Conservation (phyloP, 495 filamentous ascomycete species). For the Penicillium herquei region DNA sequence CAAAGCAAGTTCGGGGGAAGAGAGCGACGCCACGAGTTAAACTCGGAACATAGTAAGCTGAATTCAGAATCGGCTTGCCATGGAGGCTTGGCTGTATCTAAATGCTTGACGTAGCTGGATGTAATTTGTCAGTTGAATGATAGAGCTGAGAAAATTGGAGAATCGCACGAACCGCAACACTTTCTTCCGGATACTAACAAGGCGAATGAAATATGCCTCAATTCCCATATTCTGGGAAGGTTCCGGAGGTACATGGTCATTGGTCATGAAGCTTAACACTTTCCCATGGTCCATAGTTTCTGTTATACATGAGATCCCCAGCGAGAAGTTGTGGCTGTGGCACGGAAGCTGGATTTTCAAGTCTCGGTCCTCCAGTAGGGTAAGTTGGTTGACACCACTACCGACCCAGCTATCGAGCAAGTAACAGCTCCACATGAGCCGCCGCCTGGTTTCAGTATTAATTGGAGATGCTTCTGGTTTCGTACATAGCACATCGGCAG, state of each 20-base stretch:
- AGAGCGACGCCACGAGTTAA: constrained; percentile 23
- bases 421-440: constrained; percentile 41
- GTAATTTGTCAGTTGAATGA: constrained; percentile 14
- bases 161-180: constrained; percentile 15
- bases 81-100: constrained; percentile 25
- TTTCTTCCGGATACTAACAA: constrained; percentile 27
- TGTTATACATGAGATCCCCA: constrained; percentile 26
- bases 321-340: constrained; percentile 27
- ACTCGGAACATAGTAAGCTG: constrained; percentile 19
- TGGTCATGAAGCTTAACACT: constrained; percentile 19
- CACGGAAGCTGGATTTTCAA: constrained; percentile 39
- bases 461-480: constrained; percentile 14
- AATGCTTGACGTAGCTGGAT: constrained; percentile 36
- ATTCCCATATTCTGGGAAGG: constrained; percentile 31
- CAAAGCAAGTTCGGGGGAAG: constrained; percentile 26
- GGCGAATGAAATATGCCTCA: constrained; percentile 30
- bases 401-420: constrained; percentile 35
- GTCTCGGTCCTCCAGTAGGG: constrained; percentile 29
- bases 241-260: constrained; percentile 9
- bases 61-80: constrained; percentile 32
- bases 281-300: constrained; percentile 21
- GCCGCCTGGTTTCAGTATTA: constrained; percentile 28
- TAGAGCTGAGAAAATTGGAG: background rate
- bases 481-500: constrained; percentile 31
- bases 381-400: constrained; percentile 34